phyloP scores from a whole-genome alignment of 148 eudicot genomes.

The Fagopyrum tataricum region DNA sequence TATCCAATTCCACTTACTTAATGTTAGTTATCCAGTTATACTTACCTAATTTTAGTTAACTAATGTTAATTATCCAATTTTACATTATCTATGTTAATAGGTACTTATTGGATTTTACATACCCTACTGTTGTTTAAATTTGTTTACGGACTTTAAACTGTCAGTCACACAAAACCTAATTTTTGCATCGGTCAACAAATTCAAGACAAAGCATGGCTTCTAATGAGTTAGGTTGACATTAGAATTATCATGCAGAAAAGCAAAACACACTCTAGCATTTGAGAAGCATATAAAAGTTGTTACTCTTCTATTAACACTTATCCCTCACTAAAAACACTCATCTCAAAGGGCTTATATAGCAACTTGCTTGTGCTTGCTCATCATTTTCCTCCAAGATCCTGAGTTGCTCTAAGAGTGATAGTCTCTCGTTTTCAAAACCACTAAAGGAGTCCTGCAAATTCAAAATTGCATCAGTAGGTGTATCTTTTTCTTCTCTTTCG shows the following conservation, averaged over 20 bases:
- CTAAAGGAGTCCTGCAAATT: slow-evolving; percentile 44
- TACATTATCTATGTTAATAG: no score
- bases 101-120: no score
- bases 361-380: slow-evolving; percentile 4
- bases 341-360: background rate
- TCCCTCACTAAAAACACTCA: background rate
- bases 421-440: slow-evolving; percentile 77
- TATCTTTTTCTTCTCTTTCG: slow-evolving; percentile 49
- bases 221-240: slow-evolving; percentile 11
- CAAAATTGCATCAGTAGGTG: slow-evolving; percentile 53
- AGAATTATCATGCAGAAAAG: background rate
- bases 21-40: no score
- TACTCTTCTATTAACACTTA: background rate
- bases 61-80: no score
- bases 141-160: no score
- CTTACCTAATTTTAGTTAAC: no score
- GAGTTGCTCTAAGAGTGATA: slow-evolving; percentile 69
- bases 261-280: background rate
- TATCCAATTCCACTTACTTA: no score
- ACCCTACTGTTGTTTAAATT: no score
- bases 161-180: background rate
- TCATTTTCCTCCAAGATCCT: slow-evolving; percentile 60
- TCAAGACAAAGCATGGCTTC: background rate
- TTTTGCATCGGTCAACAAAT: background rate
- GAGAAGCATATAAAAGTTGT: background rate